Evolutionary conservation across 148 eudicot genomes (phyloP).

Genomic region (Amaranthus palmeri): DNA sequence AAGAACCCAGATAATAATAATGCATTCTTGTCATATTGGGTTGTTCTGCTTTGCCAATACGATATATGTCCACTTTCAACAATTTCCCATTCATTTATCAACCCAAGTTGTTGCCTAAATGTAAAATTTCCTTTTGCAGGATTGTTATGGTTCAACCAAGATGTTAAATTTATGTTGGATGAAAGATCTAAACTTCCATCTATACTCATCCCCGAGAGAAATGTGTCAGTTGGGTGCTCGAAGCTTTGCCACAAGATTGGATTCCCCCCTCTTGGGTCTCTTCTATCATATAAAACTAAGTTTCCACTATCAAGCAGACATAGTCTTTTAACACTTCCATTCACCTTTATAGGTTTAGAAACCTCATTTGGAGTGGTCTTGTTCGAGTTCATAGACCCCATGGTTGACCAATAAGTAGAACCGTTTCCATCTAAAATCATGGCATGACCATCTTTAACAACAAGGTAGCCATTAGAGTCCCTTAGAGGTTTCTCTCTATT

Average conservation of each 20-base stretch:
- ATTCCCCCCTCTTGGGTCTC: not conserved
- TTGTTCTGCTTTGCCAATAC: conserved; percentile 19
- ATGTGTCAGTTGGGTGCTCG: conserved; percentile 34
- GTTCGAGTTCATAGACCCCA: not conserved
- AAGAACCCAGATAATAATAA: not conserved
- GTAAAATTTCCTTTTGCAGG: conserved; percentile 26
- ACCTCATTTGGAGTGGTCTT: not conserved
- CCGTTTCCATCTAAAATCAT: conserved; percentile 1
- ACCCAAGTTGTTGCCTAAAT: conserved; percentile 3
- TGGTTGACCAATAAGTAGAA: not conserved
- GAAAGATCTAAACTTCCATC: not conserved
- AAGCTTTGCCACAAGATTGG: conserved; percentile 27
- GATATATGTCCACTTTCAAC: not conserved
- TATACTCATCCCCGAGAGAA: conserved; percentile 32
- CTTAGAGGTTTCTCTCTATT: conserved; percentile 29
- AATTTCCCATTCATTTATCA: not conserved
- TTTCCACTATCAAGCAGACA: conserved; percentile 27
- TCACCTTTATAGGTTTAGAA: too few species aligned
- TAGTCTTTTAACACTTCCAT: not conserved
- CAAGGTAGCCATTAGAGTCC: conserved; percentile 13
- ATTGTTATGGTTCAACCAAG: conserved; percentile 21
- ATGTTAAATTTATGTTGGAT: conserved; percentile 8
- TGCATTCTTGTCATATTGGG: not conserved
- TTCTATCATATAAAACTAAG: conserved; percentile 15
- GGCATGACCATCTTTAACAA: conserved; percentile 17